A percentile compares a stretch with the other conserved stretches of the same genome.
phyloP scores from a whole-genome alignment of 257 asterid species.

The Forsythia viridissima region DNA sequence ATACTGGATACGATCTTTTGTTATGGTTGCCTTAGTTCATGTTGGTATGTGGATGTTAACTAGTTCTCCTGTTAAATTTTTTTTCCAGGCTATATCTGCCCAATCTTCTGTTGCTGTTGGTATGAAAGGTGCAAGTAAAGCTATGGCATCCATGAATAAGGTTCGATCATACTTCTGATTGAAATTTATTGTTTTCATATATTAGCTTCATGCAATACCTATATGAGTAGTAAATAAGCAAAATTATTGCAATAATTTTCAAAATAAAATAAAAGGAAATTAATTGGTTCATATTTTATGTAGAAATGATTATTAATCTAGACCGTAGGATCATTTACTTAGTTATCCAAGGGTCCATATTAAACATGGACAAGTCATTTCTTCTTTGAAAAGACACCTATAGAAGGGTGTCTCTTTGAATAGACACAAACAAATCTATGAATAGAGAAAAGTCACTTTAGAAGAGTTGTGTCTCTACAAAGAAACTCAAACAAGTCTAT shows the following conservation, averaged over 20 bases:
- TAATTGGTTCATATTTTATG: not conserved
- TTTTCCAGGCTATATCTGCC: constrained; percentile 82
- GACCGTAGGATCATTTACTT: not conserved
- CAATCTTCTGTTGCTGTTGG: constrained; percentile 92
- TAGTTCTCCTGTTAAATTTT: not conserved
- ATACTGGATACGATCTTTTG: not conserved
- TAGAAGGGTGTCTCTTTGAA: not conserved
- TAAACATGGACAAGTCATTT: not conserved
- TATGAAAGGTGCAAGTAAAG: constrained; percentile 92
- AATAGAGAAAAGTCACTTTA: too few species aligned
- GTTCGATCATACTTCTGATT: constrained; percentile 29
- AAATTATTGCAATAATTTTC: not conserved
- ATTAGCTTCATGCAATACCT: not conserved
- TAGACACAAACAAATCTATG: not conserved
- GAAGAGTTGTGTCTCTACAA: too few species aligned
- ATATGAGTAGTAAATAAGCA: not conserved
- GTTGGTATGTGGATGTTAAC: not conserved
- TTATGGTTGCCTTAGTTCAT: constrained; percentile 11
- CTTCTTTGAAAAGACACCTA: not conserved
- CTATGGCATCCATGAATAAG: constrained; percentile 95
- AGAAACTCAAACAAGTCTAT: not conserved
- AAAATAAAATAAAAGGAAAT: not conserved
- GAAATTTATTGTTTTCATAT: not conserved
- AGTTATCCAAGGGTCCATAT: not conserved
- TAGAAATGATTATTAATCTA: not conserved